These are phyloP conservation scores for Syzygium oleosum DNA, from an alignment of 345 rosid species.

Conservation along the genomic window DNA sequence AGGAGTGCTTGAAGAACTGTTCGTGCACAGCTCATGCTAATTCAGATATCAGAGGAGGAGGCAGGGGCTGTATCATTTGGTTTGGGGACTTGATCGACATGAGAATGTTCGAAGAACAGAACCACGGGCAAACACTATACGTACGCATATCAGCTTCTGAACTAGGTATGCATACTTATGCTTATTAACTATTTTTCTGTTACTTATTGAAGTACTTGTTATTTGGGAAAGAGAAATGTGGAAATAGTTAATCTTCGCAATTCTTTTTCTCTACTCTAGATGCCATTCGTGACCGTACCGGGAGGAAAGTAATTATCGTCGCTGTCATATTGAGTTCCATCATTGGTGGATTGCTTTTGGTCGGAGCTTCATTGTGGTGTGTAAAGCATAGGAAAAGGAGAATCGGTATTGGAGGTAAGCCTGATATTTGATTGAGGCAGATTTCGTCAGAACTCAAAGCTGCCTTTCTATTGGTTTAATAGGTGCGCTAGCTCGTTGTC, in stretches of 20 bases:
- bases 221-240: not conserved
- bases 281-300: not conserved
- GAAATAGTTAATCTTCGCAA: not conserved
- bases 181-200: not conserved
- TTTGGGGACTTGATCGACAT: not conserved
- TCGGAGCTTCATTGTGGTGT: not conserved
- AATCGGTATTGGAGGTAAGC: not conserved
- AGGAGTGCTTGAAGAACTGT: conserved; percentile 12
- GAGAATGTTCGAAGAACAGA: not conserved
- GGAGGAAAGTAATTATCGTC: not conserved
- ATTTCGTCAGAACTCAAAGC: not conserved
- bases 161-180: not conserved
- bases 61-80: not conserved
- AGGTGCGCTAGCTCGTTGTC: not conserved
- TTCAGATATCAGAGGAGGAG: not conserved
- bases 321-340: not conserved
- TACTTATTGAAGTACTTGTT: not conserved
- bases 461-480: not conserved
- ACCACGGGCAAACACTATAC: not conserved
- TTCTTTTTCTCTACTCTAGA: not conserved
- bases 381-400: not conserved
- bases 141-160: not conserved
- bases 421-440: not conserved
- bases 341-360: not conserved
- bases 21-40: conserved; percentile 18